Conservation (phyloP, 2,329 filamentous ascomycete species). For the Stachybotrys elegans region DNA sequence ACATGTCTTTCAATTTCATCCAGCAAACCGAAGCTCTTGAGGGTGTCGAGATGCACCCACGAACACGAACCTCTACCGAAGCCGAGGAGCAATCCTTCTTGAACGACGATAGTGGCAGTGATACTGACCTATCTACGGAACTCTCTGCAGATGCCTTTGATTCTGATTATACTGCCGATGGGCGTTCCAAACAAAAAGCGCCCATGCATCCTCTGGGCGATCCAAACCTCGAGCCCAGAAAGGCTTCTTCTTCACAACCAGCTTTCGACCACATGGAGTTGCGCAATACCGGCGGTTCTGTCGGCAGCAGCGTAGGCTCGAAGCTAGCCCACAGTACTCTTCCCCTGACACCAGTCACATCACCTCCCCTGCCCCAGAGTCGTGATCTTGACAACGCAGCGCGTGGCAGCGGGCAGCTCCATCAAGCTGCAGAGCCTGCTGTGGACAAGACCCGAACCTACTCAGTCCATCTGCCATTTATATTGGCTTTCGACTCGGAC, state of each 20-base stretch:
- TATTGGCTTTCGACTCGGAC: constrained; percentile 75
- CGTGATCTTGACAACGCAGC: constrained; percentile 12
- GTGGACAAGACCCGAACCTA: constrained; percentile 29
- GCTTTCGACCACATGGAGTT: background rate
- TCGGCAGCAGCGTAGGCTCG: background rate
- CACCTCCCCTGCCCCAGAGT: constrained; percentile 35
- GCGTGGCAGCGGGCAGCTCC: constrained; percentile 21
- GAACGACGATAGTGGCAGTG: constrained; percentile 45
- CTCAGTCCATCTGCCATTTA: constrained; percentile 68
- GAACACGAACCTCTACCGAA: constrained; percentile 23
- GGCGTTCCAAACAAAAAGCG: constrained; percentile 14
- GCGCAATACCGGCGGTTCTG: background rate
- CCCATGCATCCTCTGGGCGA: constrained; percentile 30
- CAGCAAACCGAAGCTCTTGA: constrained; percentile 46
- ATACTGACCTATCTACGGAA: constrained; percentile 59
- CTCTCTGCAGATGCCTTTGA: constrained; percentile 46
- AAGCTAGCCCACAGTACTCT: constrained; percentile 15
- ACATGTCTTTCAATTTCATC: constrained; percentile 50
- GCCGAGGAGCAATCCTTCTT: constrained; percentile 38
- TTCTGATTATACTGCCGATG: constrained; percentile 19
- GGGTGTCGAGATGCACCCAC: constrained; percentile 32
- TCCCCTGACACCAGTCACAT: constrained; percentile 41
- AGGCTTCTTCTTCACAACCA: constrained; percentile 23
- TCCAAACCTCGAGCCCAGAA: constrained; percentile 22
- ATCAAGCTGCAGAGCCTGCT: constrained; percentile 27